Evolutionary conservation across 257 asterid genomes (phyloP).

Genomic region (Fraxinus cuspidata): DNA sequence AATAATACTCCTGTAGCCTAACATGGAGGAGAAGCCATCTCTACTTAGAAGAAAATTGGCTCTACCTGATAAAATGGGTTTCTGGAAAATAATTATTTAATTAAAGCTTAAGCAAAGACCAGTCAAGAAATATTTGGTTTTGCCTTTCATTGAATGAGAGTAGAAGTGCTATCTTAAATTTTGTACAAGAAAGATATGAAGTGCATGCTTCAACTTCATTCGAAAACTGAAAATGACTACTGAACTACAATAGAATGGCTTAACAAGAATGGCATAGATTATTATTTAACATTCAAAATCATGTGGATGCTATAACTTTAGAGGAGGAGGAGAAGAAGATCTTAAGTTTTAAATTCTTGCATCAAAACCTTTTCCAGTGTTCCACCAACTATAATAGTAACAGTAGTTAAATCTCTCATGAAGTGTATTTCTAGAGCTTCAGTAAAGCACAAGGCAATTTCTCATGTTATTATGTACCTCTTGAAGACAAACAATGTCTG

Average conservation of each 20-base stretch:
- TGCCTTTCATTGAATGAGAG: background rate
- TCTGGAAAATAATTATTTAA: background rate
- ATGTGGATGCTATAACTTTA: background rate
- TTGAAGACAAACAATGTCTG: conserved; percentile 95
- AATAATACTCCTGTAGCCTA: background rate
- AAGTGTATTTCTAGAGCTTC: conserved; percentile 7
- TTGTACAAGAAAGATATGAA: background rate
- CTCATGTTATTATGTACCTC: conserved; percentile 58
- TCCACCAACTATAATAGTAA: conserved; percentile 1
- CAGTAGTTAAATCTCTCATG: background rate
- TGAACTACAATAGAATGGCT: background rate
- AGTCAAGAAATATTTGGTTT: background rate
- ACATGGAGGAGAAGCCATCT: background rate
- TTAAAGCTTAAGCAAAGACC: background rate
- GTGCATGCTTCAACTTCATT: background rate
- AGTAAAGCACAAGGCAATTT: conserved; percentile 15
- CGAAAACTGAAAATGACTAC: background rate
- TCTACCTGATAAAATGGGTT: background rate
- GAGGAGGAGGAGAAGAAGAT: background rate
- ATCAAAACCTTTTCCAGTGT: conserved; percentile 1
- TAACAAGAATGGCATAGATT: background rate
- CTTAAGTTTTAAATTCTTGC: background rate
- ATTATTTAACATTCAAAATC: background rate
- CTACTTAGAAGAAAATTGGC: background rate
- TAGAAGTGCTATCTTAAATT: background rate